These are phyloP conservation scores for Trichosporon coremiiforme DNA, from an alignment of 1,284 basidiomycete genomes.

Conservation along the genomic window DNA sequence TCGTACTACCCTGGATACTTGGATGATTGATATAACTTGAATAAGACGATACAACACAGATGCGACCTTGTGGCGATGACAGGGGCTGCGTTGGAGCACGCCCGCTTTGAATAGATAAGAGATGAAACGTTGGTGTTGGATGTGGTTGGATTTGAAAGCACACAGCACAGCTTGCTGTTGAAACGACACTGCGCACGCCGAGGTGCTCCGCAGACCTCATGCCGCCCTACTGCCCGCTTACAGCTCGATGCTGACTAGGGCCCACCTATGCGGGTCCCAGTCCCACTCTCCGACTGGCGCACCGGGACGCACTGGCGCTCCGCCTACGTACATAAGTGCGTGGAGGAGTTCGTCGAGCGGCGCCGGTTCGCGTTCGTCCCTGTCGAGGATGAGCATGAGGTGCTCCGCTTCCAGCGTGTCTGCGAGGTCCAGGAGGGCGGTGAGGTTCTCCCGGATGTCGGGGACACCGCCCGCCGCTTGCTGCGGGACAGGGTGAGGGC, in stretches of 20 bases:
- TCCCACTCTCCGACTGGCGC: slow-evolving; percentile 49
- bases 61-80: slow-evolving; percentile 6
- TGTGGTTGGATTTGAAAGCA: neutral
- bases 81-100: slow-evolving; percentile 1
- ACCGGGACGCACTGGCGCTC: slow-evolving; percentile 46
- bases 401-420: slow-evolving; percentile 49
- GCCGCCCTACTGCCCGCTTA: slow-evolving; percentile 25
- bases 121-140: neutral
- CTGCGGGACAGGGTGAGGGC: slow-evolving; percentile 40
- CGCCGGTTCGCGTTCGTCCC: slow-evolving; percentile 47
- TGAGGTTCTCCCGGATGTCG: slow-evolving; percentile 53
- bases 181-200: neutral
- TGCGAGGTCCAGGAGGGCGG: slow-evolving; percentile 54
- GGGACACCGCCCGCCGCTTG: slow-evolving; percentile 31
- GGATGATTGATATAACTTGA: neutral
- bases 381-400: slow-evolving; percentile 51
- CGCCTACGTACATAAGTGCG: slow-evolving; percentile 55
- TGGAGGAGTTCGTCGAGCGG: slow-evolving; percentile 52
- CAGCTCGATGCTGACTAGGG: slow-evolving; percentile 55
- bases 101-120: neutral
- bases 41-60: slow-evolving; percentile 9
- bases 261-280: slow-evolving; percentile 53
- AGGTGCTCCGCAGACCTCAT: too few relatives aligned
- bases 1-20: neutral
- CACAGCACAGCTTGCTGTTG: slow-evolving; percentile 1